Evolutionary conservation across 768 basidiomycete genomes (phyloP).

Genomic region (Botryobasidium botryosum): DNA sequence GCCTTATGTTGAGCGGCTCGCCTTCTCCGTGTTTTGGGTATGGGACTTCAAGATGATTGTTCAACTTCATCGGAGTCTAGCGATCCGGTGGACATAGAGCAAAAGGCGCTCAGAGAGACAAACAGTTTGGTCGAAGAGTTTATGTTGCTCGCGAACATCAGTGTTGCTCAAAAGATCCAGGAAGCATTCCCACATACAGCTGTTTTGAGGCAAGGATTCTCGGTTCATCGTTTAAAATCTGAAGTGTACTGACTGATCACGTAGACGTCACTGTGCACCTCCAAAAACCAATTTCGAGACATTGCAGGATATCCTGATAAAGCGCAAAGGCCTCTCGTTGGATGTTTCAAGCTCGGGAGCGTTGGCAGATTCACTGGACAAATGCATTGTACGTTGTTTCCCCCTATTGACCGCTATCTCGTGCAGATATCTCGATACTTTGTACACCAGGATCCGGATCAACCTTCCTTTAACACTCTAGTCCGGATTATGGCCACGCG

Average conservation of each 20-base stretch:
- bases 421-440: too few species aligned
- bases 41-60: too few species aligned
- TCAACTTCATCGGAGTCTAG: slow-evolving; percentile 90
- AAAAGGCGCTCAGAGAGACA: slow-evolving; percentile 82
- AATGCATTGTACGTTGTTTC: slow-evolving; percentile 47
- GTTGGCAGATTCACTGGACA: slow-evolving; percentile 73
- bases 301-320: slow-evolving; percentile 76
- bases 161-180: slow-evolving; percentile 80
- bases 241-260: too few species aligned
- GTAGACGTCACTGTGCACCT: slow-evolving; percentile 81
- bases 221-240: too few species aligned
- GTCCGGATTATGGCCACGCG: slow-evolving; percentile 98
- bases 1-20: slow-evolving; percentile 83
- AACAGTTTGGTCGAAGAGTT: slow-evolving; percentile 97
- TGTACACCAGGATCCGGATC: slow-evolving; percentile 44
- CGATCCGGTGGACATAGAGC: slow-evolving; percentile 93
- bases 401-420: neutral
- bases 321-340: slow-evolving; percentile 63
- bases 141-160: slow-evolving; percentile 95
- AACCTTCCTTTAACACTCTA: slow-evolving; percentile 90
- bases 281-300: slow-evolving; percentile 91
- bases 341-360: slow-evolving; percentile 87
- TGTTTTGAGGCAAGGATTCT: slow-evolving; percentile 77
- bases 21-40: slow-evolving; percentile 95
- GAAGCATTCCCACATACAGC: slow-evolving; percentile 93